phyloP scores from a whole-genome alignment of 2,329 filamentous ascomycete species.

The Diaporthe amygdali region DNA sequence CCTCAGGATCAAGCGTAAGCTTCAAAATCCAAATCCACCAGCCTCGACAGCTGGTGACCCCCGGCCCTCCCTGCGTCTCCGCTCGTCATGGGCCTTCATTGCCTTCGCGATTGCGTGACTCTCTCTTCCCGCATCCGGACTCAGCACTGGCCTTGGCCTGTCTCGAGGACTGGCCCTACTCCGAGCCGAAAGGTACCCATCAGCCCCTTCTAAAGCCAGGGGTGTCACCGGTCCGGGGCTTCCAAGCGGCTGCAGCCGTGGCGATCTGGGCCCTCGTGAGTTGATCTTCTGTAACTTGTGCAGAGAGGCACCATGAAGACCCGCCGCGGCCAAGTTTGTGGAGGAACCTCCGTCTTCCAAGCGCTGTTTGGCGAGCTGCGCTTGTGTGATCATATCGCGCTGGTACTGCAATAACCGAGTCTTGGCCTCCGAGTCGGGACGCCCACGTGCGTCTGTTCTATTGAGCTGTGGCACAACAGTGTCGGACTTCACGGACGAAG shows the following conservation, averaged over 20 bases:
- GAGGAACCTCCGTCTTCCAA: constrained; percentile 33
- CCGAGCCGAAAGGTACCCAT: constrained; percentile 41
- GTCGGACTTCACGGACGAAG: constrained; percentile 42
- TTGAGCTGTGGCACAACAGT: constrained; percentile 36
- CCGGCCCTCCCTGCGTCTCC: constrained; percentile 36
- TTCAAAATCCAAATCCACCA: constrained; percentile 36
- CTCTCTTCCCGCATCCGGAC: constrained; percentile 29
- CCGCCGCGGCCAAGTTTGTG: constrained; percentile 36
- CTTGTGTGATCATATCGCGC: constrained; percentile 65
- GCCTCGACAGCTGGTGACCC: constrained; percentile 39
- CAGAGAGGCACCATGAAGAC: constrained; percentile 41
- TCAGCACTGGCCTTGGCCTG: constrained; percentile 25
- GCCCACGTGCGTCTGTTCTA: constrained; percentile 34
- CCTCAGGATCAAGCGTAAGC: too few relatives aligned
- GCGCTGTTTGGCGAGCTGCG: constrained; percentile 49
- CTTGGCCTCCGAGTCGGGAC: constrained; percentile 53
- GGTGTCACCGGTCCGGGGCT: constrained; percentile 67
- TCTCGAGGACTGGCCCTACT: not conserved
- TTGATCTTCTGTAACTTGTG: constrained; percentile 38
- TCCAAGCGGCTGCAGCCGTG: constrained; percentile 56
- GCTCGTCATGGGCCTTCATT: constrained; percentile 39
- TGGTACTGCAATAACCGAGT: constrained; percentile 63
- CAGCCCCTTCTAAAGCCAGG: constrained; percentile 57
- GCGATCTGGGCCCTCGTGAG: constrained; percentile 45
- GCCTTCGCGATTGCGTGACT: constrained; percentile 35